Evolutionary conservation across 768 basidiomycete species (phyloP).

Genomic region (Termitomyces sp.): DNA sequence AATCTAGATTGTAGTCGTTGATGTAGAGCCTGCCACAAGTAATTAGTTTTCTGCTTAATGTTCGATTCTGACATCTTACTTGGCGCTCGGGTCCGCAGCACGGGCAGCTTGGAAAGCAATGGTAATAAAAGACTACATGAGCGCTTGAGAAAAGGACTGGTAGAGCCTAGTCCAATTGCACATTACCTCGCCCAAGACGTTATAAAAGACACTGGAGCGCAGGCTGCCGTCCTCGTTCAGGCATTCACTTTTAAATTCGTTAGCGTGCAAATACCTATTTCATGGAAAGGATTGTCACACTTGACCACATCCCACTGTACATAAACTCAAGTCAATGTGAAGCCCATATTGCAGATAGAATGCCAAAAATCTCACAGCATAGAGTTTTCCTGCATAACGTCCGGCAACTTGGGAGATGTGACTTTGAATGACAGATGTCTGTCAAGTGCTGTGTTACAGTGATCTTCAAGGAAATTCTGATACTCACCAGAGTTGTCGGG

Average conservation of each 20-base stretch:
- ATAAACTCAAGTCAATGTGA: not conserved
- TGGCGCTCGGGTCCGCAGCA: slow-evolving; percentile 41
- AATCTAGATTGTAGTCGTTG: slow-evolving; percentile 45
- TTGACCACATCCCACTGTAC: not conserved
- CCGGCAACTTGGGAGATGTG: slow-evolving; percentile 41
- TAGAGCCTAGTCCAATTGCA: not conserved
- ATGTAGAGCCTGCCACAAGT: slow-evolving; percentile 24
- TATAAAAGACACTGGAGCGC: slow-evolving; percentile 40
- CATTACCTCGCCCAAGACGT: slow-evolving; percentile 38
- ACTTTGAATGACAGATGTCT: slow-evolving; percentile 39
- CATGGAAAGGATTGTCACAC: not conserved
- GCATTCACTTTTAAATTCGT: not conserved
- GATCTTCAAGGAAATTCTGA: not conserved
- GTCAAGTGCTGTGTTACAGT: not conserved
- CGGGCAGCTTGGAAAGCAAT: slow-evolving; percentile 48
- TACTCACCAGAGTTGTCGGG: not conserved
- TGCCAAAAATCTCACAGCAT: slow-evolving; percentile 18
- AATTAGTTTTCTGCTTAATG: not conserved
- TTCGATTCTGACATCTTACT: slow-evolving; percentile 18
- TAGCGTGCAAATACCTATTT: not conserved
- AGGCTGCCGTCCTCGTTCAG: slow-evolving; percentile 37
- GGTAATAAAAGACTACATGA: slow-evolving; percentile 35
- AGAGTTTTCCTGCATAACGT: slow-evolving; percentile 43
- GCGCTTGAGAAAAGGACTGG: not conserved
- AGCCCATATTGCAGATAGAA: not conserved